Evolutionary conservation across 2,329 filamentous ascomycete species (phyloP).

Genomic region (Fusarium sp.): DNA sequence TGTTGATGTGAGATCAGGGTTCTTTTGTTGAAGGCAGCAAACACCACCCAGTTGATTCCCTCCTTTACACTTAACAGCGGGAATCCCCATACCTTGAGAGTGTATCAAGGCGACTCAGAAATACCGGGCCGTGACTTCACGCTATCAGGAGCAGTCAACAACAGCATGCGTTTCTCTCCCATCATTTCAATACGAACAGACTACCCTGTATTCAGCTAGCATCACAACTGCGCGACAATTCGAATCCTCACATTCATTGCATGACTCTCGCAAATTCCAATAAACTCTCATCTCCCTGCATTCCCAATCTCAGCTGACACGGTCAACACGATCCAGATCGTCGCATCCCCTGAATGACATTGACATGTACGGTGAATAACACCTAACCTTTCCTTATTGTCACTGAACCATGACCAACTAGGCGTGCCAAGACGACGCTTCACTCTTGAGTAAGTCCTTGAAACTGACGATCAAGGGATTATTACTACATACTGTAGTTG

Average conservation of each 20-base stretch:
- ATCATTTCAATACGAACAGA: not conserved
- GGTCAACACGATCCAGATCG: constrained; percentile 19
- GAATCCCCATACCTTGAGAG: not conserved
- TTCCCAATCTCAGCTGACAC: not conserved
- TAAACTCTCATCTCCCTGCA: not conserved
- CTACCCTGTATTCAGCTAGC: not conserved
- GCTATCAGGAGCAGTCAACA: not conserved
- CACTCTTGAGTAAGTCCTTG: not conserved
- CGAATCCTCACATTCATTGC: not conserved
- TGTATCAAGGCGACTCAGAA: not conserved
- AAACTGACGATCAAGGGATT: constrained; percentile 2
- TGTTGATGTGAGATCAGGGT: too few species aligned
- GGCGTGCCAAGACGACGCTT: constrained; percentile 7
- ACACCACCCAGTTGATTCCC: not conserved
- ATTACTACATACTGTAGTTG: constrained; percentile 12
- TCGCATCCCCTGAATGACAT: not conserved
- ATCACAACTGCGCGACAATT: not conserved
- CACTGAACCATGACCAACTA: not conserved
- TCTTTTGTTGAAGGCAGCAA: not conserved
- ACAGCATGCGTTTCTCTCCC: not conserved
- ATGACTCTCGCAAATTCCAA: not conserved
- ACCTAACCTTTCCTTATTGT: not conserved
- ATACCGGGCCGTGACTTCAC: not conserved
- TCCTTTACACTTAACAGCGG: not conserved
- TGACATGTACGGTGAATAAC: not conserved